Base-by-base conservation (phyloP, 1,139 yeast genomes). In the Geotrichum reessii region DNA sequence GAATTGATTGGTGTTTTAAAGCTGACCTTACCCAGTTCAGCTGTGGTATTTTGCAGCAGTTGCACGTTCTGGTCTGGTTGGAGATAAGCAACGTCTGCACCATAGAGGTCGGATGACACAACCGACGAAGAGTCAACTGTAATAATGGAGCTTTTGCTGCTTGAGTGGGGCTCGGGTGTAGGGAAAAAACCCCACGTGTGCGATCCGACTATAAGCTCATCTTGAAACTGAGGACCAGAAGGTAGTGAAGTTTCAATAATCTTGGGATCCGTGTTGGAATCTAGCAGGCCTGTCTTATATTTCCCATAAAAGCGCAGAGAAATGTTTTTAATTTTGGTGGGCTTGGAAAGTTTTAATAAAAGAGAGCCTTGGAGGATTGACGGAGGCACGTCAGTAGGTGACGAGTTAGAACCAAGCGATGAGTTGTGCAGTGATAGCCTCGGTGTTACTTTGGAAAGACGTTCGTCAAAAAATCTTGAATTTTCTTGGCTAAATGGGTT, bases 281-380 rank as follows among this genome's bases (percentile, higher is more conserved):
- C 95, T 3, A 95, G 92, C 96, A 97, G 90, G 62, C 86, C 91
- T 0, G 97, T 90, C 65, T 85, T 78, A 56, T 88, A 81, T 3
- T 74, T 71, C 2, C 97, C 97, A 64, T 79, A 80, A 67, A 91
- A 83, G 1, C 78, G 74, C 58, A 91, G 74, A 4, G 78, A 71
- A 9, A 91, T 79, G 48, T 81, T 74, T 71, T 87, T 88, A 64
- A 91, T 75, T 69, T 83, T 87, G 47, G 86, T 78, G 0, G 95
- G 87, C 68, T 89, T 90, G 56, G 85, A 68, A 1, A 91, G 81
- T 59, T 93, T 78, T n/a, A 91, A 63, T 53, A 85, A 81, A 14
- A 91, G 75, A 19, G 91, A 83, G 0, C 97, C 97, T 57, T 97
- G 76, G 50, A 91, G 74, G 42, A 90, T 73, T 1, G 91, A 79